Base-by-base conservation (phyloP, 148 eudicot genomes). In the Persicaria maculosa region DNA sequence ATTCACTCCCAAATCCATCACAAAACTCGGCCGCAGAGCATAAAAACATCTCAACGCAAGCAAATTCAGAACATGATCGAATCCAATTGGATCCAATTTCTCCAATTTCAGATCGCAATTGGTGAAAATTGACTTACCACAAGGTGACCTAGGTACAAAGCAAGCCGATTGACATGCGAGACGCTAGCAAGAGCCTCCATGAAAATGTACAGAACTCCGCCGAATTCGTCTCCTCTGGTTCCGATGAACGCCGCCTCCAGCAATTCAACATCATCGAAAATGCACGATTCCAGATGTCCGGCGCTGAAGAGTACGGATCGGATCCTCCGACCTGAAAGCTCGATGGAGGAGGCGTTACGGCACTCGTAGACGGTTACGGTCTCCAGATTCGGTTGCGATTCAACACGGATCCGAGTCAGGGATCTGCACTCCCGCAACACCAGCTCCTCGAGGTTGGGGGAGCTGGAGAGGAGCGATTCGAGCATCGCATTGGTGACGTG, bases 211-310 rank as follows among this genome's bases (percentile, higher is more conserved):
- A 82, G 47, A 54, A 71, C 85, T 1, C 85, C 85, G 17, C 82
- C 82, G 74, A 82, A 82, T 55, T 82, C 85, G 40, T 82, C 85
- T 0, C 85, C 82, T 79, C 84, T 47, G 11, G 84, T 82, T 45
- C 84, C 84, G 17, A 82, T n/a, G 72, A 82, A 82, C 9, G 80
- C 78, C 44, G 74, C 75, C 75, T 82, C 82, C 75, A 79, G 55
- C 69, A 17, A 22, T 5, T 8, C 1, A 72, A 82, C 70, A 44
- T 76, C 54, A 52, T 68, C 73, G n/a, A 82, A 19, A 25, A 53
- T 72, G 47, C 78, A 82, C 31, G 75, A 74, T 36, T 79, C 80
- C 50, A 82, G 45, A 44, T 82, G 78, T 2, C 82, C 85, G 4
- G 80, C 77, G 72, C 80, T 82, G 44, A 82, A 48, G 64, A 82